Percentiles rank a stretch among this genome's conserved stretches.
Conservation (phyloP, 192 early-diverging fungal genomes). For the Powellomyces hirtus region DNA sequence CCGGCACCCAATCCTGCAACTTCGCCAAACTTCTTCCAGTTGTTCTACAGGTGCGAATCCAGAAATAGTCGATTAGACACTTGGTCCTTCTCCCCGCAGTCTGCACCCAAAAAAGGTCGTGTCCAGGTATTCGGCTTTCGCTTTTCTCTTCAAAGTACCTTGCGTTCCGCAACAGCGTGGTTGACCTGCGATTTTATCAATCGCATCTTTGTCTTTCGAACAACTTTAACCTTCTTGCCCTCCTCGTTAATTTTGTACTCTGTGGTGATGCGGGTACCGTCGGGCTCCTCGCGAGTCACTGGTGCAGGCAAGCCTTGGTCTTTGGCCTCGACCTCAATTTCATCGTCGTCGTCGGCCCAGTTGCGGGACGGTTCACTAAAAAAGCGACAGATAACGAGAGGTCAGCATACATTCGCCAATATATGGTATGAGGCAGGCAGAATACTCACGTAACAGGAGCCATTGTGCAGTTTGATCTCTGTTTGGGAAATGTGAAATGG, state of each 20-base stretch:
- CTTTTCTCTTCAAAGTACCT: no score
- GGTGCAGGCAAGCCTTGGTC: constrained; percentile 33
- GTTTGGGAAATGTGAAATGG: no score
- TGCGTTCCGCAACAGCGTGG: constrained; percentile 85
- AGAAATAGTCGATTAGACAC: background rate
- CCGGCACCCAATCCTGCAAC: constrained; percentile 74
- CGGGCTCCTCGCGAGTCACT: constrained; percentile 59
- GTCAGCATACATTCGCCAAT: no score
- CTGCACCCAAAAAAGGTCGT: no score
- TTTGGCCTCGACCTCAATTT: constrained; percentile 46
- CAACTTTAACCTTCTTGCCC: constrained; percentile 89
- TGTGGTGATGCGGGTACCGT: constrained; percentile 79
- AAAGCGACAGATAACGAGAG: background rate
- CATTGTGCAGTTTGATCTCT: no score
- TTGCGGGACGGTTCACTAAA: constrained; percentile 38
- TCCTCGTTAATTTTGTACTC: constrained; percentile 85
- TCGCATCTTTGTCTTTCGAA: constrained; percentile 77
- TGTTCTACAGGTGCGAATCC: constrained; percentile 35
- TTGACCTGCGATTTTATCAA: constrained; percentile 72
- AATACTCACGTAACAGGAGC: no score
- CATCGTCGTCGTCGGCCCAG: constrained; percentile 79
- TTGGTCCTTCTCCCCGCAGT: background rate
- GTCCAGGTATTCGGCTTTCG: no score
- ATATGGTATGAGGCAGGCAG: no score
- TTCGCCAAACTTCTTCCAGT: constrained; percentile 92